Evolutionary conservation across 2,329 filamentous ascomycete species (phyloP), one percentile per base, ranked within the genome.

Genomic region (Aschersonia sp.): DNA sequence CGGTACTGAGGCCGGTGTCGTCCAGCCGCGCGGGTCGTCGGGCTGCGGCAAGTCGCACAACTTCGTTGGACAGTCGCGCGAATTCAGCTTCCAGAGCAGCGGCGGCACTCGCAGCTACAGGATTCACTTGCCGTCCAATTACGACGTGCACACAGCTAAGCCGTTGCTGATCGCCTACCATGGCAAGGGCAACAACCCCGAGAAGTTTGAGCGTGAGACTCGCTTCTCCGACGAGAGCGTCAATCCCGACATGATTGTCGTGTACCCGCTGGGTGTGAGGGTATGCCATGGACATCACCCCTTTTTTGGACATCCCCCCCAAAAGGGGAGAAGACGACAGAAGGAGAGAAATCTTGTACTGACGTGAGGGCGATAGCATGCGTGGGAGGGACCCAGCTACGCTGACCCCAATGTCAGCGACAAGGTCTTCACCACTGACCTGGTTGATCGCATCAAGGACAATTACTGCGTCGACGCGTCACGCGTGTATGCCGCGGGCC

Each of bases 81-180:
- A 53, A n/a, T 57, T 58, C 31, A 52, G 46, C 32, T 47, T 58
- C n/a, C 35, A 56, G 30, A 58, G 56, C 52, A 51, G 51, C 44
- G 54, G 52, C 20, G 45, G 50, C 2, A 47, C 30, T 4, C 51
- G 55, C 4, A 48, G 41, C 1, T 58, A 57, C 44, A 48, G 51
- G 28, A 50, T 58, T 2, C 55, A 58, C 42, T 48, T 58, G 10
- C 56, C 56, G 4, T 46, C 47, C 3, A 52, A 35, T 28, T 73
- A 72, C 44, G 50, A 63, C 38, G 29, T 56, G 5, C 56, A 55
- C 31, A 56, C 54, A 28, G 52, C 58, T 0, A 63, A 65, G 48
- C 66, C 70, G 0, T 53, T 73, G 2, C 63, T 75, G 7, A 56
- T 75, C 7, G 70, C 67, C 0, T 74, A 70, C 49, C 71, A 75